Evolutionary conservation across 2,329 filamentous ascomycete species (phyloP), one percentile per base, ranked within the genome.

Genomic region (Macrophomina pseudophaseolina): DNA sequence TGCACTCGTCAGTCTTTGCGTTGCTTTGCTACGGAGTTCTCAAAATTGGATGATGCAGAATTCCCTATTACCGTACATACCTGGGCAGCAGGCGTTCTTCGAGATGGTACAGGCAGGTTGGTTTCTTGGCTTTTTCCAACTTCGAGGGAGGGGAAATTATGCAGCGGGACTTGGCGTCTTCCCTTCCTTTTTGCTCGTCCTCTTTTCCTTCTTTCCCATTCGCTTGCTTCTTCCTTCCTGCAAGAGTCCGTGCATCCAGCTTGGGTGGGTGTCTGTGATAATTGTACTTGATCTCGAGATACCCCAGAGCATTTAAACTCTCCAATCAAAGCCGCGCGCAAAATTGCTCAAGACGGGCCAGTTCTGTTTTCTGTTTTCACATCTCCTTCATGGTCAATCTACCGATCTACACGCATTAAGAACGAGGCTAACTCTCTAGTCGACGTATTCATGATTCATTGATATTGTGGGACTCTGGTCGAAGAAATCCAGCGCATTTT

Each of bases 201-300:
- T 49, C 32, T 49, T 49, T n/a, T 44, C 12, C 32, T 48, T 54
- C 30, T 58, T 38, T 46, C 35, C 49, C 28, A 44, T 44, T 42
- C 23, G 46, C 60, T 42, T 33, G 18, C 48, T 56, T 33, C 28
- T 51, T 56, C 32, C 49, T 52, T 48, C 12, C 62, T 62, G 28
- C 14, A 33, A 38, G 46, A 64, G 35, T 53, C 23, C 60, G 33
- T 64, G 64, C 64, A 66, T 60, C 64, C 64, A 38, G 64, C 64
- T 66, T 59, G 64, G 64, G 64, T 66, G 64, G 64, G 64, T 66
- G 64, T 63, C 65, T 66, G 56, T 54, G 54, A 49, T 62, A 60
- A 49, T 63, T 66, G 65, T 66, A 54, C 58, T 66, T 63, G 56
- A 66, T 63, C 64, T 66, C 48, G 65, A 66, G 65, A 66, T 66